Evolutionary conservation across 208 protist genomes (phyloP), one percentile per base, ranked within the genome.

Genomic region (Tetramitus jugosus): DNA sequence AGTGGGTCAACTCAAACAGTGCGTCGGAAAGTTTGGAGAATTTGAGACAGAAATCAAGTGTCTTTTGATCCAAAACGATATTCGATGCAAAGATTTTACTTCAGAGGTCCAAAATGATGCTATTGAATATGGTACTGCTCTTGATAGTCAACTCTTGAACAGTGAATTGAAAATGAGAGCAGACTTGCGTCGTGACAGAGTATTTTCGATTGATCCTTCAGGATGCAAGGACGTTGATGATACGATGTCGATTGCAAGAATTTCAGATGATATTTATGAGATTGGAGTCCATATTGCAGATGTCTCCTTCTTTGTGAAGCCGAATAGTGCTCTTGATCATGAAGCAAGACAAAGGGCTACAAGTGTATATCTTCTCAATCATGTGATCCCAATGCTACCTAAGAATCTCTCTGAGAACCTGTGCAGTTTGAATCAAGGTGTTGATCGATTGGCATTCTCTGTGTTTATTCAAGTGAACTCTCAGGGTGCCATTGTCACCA

Each of bases 371-470:
- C 65, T 82, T 8, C 29, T 33, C 7, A 14, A 82, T n/a, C 33
- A 13, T n/a, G n/a, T 37, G 4, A 45, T 82, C 23, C 80, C 80
- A 35, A 82, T 82, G 80, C 61, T 82, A 14, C 96, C 96, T 8
- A 87, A 93, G 75, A 79, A 96, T 10, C 85, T 98, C 10, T 94
- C 91, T 26, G 94, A 98, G 76, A 91, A 97, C 65, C 75, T 98
- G n/a, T 98, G 95, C 82, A 97, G 94, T 29, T 86, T 98, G 13
- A 83, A 91, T n/a, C 88, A 87, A 56, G 86, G 84, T 1, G 88
- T 92, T 40, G 93, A 96, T 35, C 84, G 93, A 62, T 95, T 94
- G 81, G 89, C 93, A 43, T 96, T 98, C 77, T 93, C 90, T 46
- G 89, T 95, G 49, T 75, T 97, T 62, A 97, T 93, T 90, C 86